A percentile compares a stretch with the other conserved stretches of the same genome.
These are phyloP conservation scores for Xylaria longipes DNA, from an alignment of 495 filamentous ascomycete genomes.

Conservation along the genomic window DNA sequence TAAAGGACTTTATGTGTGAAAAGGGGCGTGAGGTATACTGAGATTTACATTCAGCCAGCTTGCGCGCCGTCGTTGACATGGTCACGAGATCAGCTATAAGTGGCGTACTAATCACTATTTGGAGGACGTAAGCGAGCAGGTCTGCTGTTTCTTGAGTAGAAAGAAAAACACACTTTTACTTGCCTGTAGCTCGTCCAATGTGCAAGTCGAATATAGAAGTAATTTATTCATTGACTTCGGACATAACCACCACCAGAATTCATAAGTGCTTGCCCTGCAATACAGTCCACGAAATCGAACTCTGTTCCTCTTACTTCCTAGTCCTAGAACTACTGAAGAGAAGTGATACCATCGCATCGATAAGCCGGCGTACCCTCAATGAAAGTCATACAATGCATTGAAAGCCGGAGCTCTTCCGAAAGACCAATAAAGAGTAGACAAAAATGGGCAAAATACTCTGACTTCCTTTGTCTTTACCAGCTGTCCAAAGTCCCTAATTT, in stretches of 20 bases:
- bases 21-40: not conserved
- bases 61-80: not conserved
- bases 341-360: not conserved
- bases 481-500: not conserved
- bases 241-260: not conserved
- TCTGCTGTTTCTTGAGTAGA: not conserved
- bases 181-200: not conserved
- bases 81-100: too few relatives aligned
- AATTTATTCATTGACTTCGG: not conserved
- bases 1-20: not conserved
- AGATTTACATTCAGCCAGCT: not conserved
- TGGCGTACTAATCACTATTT: too few relatives aligned
- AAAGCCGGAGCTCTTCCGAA: not conserved
- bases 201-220: too few relatives aligned
- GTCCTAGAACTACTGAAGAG: not conserved
- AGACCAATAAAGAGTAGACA: not conserved
- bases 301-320: not conserved
- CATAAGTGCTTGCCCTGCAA: too few relatives aligned
- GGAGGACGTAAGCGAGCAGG: too few relatives aligned
- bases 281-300: not conserved
- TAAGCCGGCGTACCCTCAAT: not conserved
- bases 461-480: not conserved
- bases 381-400: conserved; percentile 3
- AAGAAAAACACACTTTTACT: not conserved
- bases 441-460: not conserved